Percentiles rank a stretch among this genome's conserved stretches.
Conservation (phyloP, 2,329 filamentous ascomycete genomes). For the Microdochium bolleyi region DNA sequence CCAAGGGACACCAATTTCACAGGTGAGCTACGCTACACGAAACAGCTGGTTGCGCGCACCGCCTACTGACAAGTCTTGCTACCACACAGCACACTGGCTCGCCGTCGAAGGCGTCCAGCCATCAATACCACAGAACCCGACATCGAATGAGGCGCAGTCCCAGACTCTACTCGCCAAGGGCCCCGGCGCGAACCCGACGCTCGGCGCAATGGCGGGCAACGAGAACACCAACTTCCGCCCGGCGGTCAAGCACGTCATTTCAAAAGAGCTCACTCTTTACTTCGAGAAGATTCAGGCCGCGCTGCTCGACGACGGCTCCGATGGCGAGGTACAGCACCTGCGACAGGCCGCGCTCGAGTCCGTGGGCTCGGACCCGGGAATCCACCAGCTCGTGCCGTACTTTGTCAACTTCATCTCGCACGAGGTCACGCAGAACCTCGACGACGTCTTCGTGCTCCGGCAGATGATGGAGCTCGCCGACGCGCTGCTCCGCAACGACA, state of each 20-base stretch:
- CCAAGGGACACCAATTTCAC: constrained; percentile 90
- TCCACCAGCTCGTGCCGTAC: constrained; percentile 94
- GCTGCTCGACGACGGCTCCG: constrained; percentile 78
- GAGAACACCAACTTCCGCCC: constrained; percentile 82
- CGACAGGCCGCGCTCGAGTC: constrained; percentile 80
- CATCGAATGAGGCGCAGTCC: constrained; percentile 71
- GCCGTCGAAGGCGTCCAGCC: constrained; percentile 96
- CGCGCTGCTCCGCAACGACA: constrained; percentile 75
- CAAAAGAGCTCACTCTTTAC: constrained; percentile 91
- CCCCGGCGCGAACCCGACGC: constrained; percentile 74
- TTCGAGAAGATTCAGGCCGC: constrained; percentile 92
- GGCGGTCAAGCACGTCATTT: constrained; percentile 89
- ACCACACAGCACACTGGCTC: constrained; percentile 76
- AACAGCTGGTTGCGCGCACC: no score
- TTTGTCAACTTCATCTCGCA: constrained; percentile 94
- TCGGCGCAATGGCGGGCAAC: constrained; percentile 75
- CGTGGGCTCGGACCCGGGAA: constrained; percentile 78
- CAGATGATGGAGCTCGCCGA: constrained; percentile 90
- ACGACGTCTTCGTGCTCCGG: constrained; percentile 79
- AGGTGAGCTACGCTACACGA: constrained; percentile 52
- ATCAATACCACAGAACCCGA: constrained; percentile 92
- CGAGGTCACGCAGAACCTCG: constrained; percentile 88
- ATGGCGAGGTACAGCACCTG: constrained; percentile 64
- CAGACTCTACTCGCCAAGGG: constrained; percentile 88
- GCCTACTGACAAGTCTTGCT: constrained; percentile 8